Base-by-base conservation (phyloP, 108 stramenopile species). In the Hondaea fermentalgiana region DNA sequence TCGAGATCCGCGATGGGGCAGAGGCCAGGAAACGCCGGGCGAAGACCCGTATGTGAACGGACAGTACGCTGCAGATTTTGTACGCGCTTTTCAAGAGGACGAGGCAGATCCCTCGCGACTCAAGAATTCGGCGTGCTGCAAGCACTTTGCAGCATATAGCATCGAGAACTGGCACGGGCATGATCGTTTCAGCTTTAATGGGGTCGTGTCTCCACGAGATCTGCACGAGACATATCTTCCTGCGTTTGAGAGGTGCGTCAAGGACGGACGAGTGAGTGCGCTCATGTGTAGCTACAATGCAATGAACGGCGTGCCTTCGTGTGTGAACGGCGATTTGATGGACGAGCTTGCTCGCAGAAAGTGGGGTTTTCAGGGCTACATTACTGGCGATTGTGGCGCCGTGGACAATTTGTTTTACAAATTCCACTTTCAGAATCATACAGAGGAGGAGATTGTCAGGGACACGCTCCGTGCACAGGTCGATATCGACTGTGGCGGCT, bases 261-360 rank as follows among this genome's bases (percentile, higher is more conserved):
- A 14, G 5, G 5, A 25, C 10, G 92, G 90, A 4, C 51, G 87
- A 0, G 93, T 90, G 6, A 89, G 90, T 5, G 91, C 94, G 43
- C 87, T 95, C 87, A 95, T 96, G 96, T 95, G 96, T 83, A 90
- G 91, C 35, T 96, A 96, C 92, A 95, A 96, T 88, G 93, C 94
- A n/a, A 88, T 95, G 42, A 95, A 95, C 91, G 95, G 95, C 5
- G 72, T 90, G 35, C 96, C 96, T 5, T 59, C 94, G 16, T 95
- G 95, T 88, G 92, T 95, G 28, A 93, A 94, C 60, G 55, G 57
- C 5, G 87, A 87, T 44, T 59, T 95, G 17, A 88, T 95, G 25
- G 88, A 91, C 12, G 59, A 83, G 12, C 60, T 90, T 4, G 87
- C 95, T 16, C 87, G 95, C 53, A 88, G 91, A 17, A 57, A 76